Base-by-base conservation (phyloP, 2,329 filamentous ascomycete species). In the Colletotrichum sp. region DNA sequence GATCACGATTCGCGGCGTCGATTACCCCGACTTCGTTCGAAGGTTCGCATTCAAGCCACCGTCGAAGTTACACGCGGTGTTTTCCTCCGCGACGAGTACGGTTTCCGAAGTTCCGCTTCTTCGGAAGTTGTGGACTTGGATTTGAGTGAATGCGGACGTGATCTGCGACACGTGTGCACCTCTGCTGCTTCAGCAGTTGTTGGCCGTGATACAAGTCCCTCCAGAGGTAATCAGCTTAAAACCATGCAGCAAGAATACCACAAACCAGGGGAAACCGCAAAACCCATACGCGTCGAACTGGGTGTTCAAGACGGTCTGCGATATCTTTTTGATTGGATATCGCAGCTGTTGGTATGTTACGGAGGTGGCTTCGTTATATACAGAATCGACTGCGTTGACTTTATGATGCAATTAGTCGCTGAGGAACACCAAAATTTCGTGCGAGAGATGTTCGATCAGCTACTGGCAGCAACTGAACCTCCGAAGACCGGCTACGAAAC, bases 141-240 rank as follows among this genome's bases (percentile, higher is more conserved):
- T 21, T 21, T 21, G 4, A 49, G 44, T 13, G 10, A 49, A 4
- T 49, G 44, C 18, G n/a, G 18, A 49, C 44, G 44, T 49, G 18
- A 4, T 49, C 1, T 49, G 18, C 44, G n/a, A 0, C 0, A 49
- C 10, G 6, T 1, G 0, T 49, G 3, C 39, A 44, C 0, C 1
- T 18, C 44, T 7, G 44, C 44, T 49, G 6, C 44, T 3, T 49
- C 44, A 49, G 44, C 18, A 49, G 6, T 49, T 13, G 0, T 13
- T n/a, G 44, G 39, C 18, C 1, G 39, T 3, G 18, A n/a, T n/a
- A 44, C 18, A 2, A n/a, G 5, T 6, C 8, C 39, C 8, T 9
- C 36, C 18, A 2, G 39, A 12, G 2, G 39, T n/a, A 5, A 44
- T 4, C 26, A 28, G 26, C 26, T 28, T 28, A 2, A 28, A 28